phyloP scores from a whole-genome alignment of 2,329 filamentous ascomycete genomes.

The Monilinia fructicola region DNA sequence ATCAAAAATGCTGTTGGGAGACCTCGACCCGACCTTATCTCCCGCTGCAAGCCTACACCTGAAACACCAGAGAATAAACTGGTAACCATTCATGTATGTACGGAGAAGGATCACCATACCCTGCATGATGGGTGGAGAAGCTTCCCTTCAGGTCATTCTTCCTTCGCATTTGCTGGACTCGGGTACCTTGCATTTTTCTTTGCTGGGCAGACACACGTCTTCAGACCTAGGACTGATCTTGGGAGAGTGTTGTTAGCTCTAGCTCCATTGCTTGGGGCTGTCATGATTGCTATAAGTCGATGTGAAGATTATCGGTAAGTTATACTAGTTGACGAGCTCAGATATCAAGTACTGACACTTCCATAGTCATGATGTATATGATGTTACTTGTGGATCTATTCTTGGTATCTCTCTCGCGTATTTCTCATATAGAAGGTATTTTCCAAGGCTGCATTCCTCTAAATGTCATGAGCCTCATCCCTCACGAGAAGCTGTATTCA shows the following conservation, averaged over 20 bases:
- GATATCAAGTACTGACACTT: slow-evolving; percentile 12
- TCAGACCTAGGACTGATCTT: slow-evolving; percentile 49
- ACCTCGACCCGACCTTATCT: slow-evolving; percentile 79
- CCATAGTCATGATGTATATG: slow-evolving; percentile 62
- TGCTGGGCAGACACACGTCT: slow-evolving; percentile 64
- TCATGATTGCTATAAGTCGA: slow-evolving; percentile 67
- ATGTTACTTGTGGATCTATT: slow-evolving; percentile 61
- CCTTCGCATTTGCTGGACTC: slow-evolving; percentile 75
- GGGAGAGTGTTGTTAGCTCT: slow-evolving; percentile 58
- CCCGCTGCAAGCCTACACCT: slow-evolving; percentile 72
- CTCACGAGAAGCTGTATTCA: slow-evolving; percentile 36
- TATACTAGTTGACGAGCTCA: neutral
- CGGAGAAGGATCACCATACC: slow-evolving; percentile 63
- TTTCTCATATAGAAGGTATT: slow-evolving; percentile 66
- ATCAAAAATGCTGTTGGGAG: slow-evolving; percentile 77
- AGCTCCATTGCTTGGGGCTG: slow-evolving; percentile 59
- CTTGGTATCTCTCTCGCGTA: slow-evolving; percentile 61
- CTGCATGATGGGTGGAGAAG: slow-evolving; percentile 83
- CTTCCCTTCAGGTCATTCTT: slow-evolving; percentile 78
- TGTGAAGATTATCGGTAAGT: slow-evolving; percentile 63
- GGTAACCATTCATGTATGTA: slow-evolving; percentile 70
- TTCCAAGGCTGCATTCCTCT: slow-evolving; percentile 54
- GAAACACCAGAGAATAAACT: slow-evolving; percentile 52
- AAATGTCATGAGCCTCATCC: slow-evolving; percentile 60
- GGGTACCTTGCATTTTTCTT: slow-evolving; percentile 72